phyloP scores from a whole-genome alignment of 2,329 filamentous ascomycete genomes.

The Nothopassalora personata region DNA sequence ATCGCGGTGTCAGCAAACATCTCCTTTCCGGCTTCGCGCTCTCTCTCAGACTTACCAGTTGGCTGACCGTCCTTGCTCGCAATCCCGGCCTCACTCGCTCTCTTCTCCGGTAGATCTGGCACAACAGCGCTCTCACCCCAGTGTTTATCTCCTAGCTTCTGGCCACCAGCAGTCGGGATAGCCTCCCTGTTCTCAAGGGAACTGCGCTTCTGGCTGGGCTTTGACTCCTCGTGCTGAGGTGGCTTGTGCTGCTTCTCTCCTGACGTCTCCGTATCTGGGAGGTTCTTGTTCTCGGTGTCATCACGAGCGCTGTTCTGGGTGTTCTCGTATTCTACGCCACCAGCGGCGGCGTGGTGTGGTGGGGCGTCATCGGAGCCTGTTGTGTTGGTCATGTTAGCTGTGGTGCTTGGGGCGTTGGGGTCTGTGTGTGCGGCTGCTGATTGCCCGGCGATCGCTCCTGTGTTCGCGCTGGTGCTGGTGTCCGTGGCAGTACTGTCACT shows the following conservation, averaged over 20 bases:
- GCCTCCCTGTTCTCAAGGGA: conserved; percentile 24
- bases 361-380: neutral
- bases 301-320: neutral
- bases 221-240: neutral
- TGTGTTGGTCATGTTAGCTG: neutral
- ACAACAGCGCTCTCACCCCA: conserved; percentile 34
- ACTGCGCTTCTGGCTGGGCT: conserved; percentile 5
- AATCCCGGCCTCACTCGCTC: conserved; percentile 10
- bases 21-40: neutral
- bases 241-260: conserved; percentile 12
- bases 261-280: conserved; percentile 3
- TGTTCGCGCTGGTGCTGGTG: neutral
- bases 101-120: conserved; percentile 24
- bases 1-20: neutral
- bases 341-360: neutral
- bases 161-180: conserved; percentile 32
- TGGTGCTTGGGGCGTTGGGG: neutral
- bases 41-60: conserved; percentile 20
- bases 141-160: conserved; percentile 29
- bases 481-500: neutral
- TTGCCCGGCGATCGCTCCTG: neutral
- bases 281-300: conserved; percentile 1
- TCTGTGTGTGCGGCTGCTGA: conserved; percentile 2
- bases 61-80: conserved; percentile 25
- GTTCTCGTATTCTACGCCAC: neutral